Evolutionary conservation across 2,329 filamentous ascomycete species (phyloP).

Genomic region (Colletotrichum godetiae): DNA sequence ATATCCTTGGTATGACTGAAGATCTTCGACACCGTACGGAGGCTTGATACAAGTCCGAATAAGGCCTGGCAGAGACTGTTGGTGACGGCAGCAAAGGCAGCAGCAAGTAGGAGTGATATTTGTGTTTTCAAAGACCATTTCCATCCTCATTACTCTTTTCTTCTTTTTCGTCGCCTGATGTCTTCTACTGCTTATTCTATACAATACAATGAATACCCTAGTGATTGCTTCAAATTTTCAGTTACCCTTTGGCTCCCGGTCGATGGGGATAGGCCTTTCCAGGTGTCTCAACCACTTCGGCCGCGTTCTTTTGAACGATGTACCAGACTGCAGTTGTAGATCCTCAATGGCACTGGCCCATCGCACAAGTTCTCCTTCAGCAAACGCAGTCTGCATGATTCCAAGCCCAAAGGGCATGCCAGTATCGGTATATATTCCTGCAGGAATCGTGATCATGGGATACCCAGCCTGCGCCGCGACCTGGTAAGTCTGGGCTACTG

Average conservation of each 20-base stretch:
- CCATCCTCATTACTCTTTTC: too few relatives aligned
- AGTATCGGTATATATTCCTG: conserved; percentile 62
- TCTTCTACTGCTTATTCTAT: too few relatives aligned
- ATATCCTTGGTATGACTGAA: too few relatives aligned
- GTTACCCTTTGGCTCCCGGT: neutral
- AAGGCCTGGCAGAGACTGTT: too few relatives aligned
- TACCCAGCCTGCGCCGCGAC: conserved; percentile 81
- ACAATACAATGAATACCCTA: too few relatives aligned
- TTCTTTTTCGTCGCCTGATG: too few relatives aligned
- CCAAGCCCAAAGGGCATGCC: conserved; percentile 70
- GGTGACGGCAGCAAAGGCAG: too few relatives aligned
- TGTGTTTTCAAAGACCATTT: too few relatives aligned
- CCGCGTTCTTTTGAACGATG: conserved; percentile 57
- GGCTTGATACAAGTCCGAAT: too few relatives aligned
- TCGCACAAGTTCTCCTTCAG: conserved; percentile 65
- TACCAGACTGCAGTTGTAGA: conserved; percentile 56
- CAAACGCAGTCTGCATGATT: conserved; percentile 69
- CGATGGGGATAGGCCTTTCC: conserved; percentile 54
- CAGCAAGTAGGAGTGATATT: too few relatives aligned
- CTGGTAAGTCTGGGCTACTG: conserved; percentile 75
- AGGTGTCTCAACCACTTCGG: conserved; percentile 66
- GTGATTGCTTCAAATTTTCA: neutral
- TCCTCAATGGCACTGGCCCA: conserved; percentile 74
- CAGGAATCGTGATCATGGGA: conserved; percentile 76
- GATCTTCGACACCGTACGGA: too few relatives aligned